Evolutionary conservation across 441 rosid species (phyloP), one percentile per base, ranked within the genome.

Genomic region (Daphne laureola): DNA sequence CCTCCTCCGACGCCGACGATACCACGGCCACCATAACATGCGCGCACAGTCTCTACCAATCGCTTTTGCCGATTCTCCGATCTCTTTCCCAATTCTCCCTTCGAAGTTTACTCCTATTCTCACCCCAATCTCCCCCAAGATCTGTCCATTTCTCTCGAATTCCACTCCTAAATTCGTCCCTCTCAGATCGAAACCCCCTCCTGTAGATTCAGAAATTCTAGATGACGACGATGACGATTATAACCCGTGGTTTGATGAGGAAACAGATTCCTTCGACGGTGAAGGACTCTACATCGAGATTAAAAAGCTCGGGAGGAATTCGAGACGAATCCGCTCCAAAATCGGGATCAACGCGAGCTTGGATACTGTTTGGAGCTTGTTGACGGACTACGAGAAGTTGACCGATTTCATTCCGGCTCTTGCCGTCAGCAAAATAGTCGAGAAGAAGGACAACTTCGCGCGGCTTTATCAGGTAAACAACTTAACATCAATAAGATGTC

Each of bases 301-400:
- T n/a, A 67, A 70, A 74, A 88, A 75, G 62, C 74, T 76, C 12
- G 90, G 82, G 53, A 76, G 56, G 52, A 86, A 82, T 65, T 79
- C 82, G 7, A 71, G 95, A 56, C 80, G 85, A 53, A 82, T 92
- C 52, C 73, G 78, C 53, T 82, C 98, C 46, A 78, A 72, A 63
- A 72, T 91, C 55, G 80, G 69, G 4, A 77, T 91, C 21, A 87
- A 82, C 47, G 87, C 84, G 14, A 77, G 71, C 56, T 83, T 91
- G 0, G 95, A 88, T 26, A 58, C 78, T 0, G 72, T 91, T 12
- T 91, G 98, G 96, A 67, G 61, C 23, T 69, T 91, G 0, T 64
- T 91, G 67, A 91, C 95, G 14, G 87, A 80, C 65, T 88, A 91
- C 54, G 98, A 91, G 74, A 78, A 75, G 55, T 23, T 91, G 70